A percentile compares a stretch with the other conserved stretches of the same genome.
These are phyloP conservation scores for Lepidium campestre DNA, from an alignment of 441 rosid species.

Conservation along the genomic window DNA sequence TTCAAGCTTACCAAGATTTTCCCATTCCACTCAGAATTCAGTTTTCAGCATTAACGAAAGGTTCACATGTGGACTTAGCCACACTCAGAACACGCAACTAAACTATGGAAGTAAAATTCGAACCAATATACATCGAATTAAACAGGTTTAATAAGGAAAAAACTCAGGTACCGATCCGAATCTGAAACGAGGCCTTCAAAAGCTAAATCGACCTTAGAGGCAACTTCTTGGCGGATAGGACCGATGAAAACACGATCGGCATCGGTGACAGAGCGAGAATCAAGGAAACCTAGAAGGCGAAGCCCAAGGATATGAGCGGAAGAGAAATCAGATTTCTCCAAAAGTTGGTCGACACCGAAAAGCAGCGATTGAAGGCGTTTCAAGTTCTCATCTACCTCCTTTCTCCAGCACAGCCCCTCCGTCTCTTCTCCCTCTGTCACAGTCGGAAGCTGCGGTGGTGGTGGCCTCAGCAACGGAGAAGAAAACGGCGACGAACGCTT, in stretches of 20 bases:
- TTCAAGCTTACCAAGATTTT: neutral
- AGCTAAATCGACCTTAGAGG: slow-evolving; percentile 56
- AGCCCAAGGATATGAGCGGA: slow-evolving; percentile 69
- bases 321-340: slow-evolving; percentile 64
- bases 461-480: slow-evolving; percentile 25
- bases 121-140: neutral
- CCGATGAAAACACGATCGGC: slow-evolving; percentile 48
- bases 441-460: slow-evolving; percentile 13
- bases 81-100: neutral
- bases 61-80: neutral
- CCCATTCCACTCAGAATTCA: neutral
- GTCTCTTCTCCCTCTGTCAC: slow-evolving; percentile 22
- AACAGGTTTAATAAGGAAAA: neutral
- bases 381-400: slow-evolving; percentile 64
- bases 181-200: slow-evolving; percentile 52
- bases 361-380: slow-evolving; percentile 84
- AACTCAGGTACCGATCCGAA: slow-evolving; percentile 59
- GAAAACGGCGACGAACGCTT: slow-evolving; percentile 29
- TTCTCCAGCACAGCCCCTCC: slow-evolving; percentile 49
- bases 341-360: slow-evolving; percentile 68
- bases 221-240: slow-evolving; percentile 64
- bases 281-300: slow-evolving; percentile 87
- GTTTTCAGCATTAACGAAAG: neutral
- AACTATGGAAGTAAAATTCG: neutral
- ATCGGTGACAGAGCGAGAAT: slow-evolving; percentile 56